phyloP scores from a whole-genome alignment of 257 asterid species.

The Thymus quinquecostatus region DNA sequence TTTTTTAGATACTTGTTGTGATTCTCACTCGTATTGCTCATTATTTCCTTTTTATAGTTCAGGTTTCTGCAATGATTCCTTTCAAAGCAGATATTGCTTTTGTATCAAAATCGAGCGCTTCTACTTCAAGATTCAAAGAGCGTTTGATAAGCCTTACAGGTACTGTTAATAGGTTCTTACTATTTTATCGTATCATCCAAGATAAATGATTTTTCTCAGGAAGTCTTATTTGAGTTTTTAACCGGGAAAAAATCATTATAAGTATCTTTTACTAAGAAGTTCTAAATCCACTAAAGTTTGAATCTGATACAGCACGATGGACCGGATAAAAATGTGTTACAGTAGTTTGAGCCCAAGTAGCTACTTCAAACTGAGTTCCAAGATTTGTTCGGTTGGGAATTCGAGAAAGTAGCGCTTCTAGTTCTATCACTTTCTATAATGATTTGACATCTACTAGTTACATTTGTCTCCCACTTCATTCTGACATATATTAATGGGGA shows the following conservation, averaged over 20 bases:
- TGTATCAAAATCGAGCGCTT: slow-evolving; percentile 59
- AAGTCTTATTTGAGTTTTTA: background rate
- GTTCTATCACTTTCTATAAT: too few relatives aligned
- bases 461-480: too few relatives aligned
- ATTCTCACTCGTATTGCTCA: slow-evolving; percentile 28
- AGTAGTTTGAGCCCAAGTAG: too few relatives aligned
- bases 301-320: too few relatives aligned
- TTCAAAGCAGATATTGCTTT: slow-evolving; percentile 78
- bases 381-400: too few relatives aligned
- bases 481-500: too few relatives aligned
- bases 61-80: slow-evolving; percentile 86
- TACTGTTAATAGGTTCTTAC: slow-evolving; percentile 30
- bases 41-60: slow-evolving; percentile 35
- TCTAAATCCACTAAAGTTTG: slow-evolving; percentile 9
- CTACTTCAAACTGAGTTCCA: too few relatives aligned
- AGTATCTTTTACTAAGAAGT: background rate
- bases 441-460: too few relatives aligned
- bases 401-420: too few relatives aligned
- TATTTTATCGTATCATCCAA: slow-evolving; percentile 12
- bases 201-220: slow-evolving; percentile 9
- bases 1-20: slow-evolving; percentile 3
- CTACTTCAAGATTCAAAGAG: slow-evolving; percentile 58
- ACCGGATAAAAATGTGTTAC: too few relatives aligned
- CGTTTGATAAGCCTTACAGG: slow-evolving; percentile 69
- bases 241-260: background rate